Percentiles rank a stretch among this genome's conserved stretches.
phyloP scores from a whole-genome alignment of 768 basidiomycete species.

The Pleurotus pulmonarius region DNA sequence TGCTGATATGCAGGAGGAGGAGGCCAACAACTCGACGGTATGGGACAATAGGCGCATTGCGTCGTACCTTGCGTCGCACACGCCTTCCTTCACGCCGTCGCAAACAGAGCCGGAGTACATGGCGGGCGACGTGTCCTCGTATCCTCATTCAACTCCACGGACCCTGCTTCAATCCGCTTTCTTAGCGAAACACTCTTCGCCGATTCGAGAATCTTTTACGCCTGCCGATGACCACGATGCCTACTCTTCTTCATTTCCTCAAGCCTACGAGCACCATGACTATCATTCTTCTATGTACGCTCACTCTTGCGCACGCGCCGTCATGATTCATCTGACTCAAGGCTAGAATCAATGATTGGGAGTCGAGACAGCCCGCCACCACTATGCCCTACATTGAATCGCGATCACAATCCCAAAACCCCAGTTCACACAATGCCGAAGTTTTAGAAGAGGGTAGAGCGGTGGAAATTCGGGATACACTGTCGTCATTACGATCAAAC shows the following conservation, averaged over 20 bases:
- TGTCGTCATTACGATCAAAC: background rate
- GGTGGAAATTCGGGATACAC: slow-evolving; percentile 5
- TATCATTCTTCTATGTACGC: slow-evolving; percentile 9
- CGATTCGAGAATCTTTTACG: slow-evolving; percentile 1
- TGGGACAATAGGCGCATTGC: slow-evolving; percentile 61
- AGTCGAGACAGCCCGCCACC: background rate
- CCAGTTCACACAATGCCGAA: background rate
- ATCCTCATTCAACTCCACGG: slow-evolving; percentile 12
- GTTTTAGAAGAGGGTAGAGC: slow-evolving; percentile 2
- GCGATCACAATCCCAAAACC: slow-evolving; percentile 6
- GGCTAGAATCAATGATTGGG: slow-evolving; percentile 4
- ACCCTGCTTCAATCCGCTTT: background rate
- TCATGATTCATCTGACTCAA: background rate
- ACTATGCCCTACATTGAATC: slow-evolving; percentile 4
- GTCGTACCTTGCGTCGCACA: slow-evolving; percentile 42
- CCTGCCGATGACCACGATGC: background rate
- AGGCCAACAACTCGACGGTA: slow-evolving; percentile 49
- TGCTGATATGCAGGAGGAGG: slow-evolving; percentile 5
- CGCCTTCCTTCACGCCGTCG: slow-evolving; percentile 15
- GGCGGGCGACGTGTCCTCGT: slow-evolving; percentile 10
- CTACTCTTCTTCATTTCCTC: background rate
- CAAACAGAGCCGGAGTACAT: background rate
- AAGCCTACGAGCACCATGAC: slow-evolving; percentile 1
- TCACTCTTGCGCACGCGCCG: background rate
- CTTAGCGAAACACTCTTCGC: background rate